Base-by-base conservation (phyloP, 1,284 basidiomycete genomes). In the Tylopilus sp. region DNA sequence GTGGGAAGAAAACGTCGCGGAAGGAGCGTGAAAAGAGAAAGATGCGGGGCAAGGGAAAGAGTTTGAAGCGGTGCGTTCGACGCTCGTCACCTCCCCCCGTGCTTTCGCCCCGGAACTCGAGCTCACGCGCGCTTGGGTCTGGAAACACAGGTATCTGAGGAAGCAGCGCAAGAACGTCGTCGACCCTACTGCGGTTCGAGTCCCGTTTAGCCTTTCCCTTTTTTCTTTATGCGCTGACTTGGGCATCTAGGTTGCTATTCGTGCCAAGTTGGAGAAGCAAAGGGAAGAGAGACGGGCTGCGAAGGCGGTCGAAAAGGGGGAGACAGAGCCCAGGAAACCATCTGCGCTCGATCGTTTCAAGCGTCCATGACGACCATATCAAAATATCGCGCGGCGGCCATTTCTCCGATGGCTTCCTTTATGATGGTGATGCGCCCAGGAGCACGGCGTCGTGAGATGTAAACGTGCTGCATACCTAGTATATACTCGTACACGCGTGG, bases 131-230 rank as follows among this genome's bases (percentile, higher is more conserved):
- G 31, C 6, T 6, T 4, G 33, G 29, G 29, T 5, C 6, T 30
- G 29, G 18, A 4, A 13, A 23, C 23, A 10, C 49, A 80, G 79
- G 45, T 87, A 83, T 66, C 67, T 96, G 51, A 78, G 88, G 57
- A 93, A 93, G 72, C 88, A 93, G 68, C 82, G 90, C 65, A 93
- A 94, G 75, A 96, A 97, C 60, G 89, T 97, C 48, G 81, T 97
- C 55, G 92, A 96, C 66, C 89, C 91, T 23, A 78, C 82, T 41
- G 81, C 87, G 48, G 92, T 95, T 60, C 61, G 85, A 76, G 18
- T n/a, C 5, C 1, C 6, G 16, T 44, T 7, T 25, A 25, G 25
- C 25, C 25, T 30, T 11, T 1, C 19, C 35, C n/a, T 42, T 13
- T 44, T 25, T 4, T 16, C 41, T 13, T 44, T 25, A 3, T 16